Evolutionary conservation across 257 asterid genomes (phyloP).

Genomic region (Euphrasia confusa): DNA sequence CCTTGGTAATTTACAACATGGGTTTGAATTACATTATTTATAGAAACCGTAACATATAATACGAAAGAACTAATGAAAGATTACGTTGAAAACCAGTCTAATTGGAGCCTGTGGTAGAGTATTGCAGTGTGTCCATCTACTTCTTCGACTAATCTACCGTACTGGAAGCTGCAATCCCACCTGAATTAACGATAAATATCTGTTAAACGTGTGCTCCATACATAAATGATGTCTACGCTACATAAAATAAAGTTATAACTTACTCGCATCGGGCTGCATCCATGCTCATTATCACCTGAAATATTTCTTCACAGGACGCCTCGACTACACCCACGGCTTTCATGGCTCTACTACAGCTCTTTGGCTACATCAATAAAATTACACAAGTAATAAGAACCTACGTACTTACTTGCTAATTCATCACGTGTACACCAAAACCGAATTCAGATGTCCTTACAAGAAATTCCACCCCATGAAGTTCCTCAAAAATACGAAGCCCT

Average conservation of each 20-base stretch:
- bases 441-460: slow-evolving; percentile 43
- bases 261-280: slow-evolving; percentile 87
- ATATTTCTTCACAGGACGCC: slow-evolving; percentile 83
- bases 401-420: slow-evolving; percentile 22
- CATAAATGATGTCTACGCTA: too few species aligned
- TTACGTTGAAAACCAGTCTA: slow-evolving; percentile 95
- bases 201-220: slow-evolving; percentile 14
- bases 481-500: slow-evolving; percentile 95
- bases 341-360: slow-evolving; percentile 93
- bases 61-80: slow-evolving; percentile 19
- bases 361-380: slow-evolving; percentile 54
- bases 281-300: slow-evolving; percentile 92
- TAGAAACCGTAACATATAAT: slow-evolving; percentile 10
- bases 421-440: slow-evolving; percentile 5
- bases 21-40: too few species aligned
- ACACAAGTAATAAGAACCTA: slow-evolving; percentile 21
- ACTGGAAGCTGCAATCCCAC: slow-evolving; percentile 87
- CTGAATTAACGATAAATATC: slow-evolving; percentile 36
- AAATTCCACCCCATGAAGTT: slow-evolving; percentile 76
- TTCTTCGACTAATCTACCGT: slow-evolving; percentile 99
- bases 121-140: slow-evolving; percentile 99
- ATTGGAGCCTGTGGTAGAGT: slow-evolving; percentile 86
- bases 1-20: slow-evolving; percentile 38
- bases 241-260: slow-evolving; percentile 24
- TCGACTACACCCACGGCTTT: slow-evolving; percentile 92